Percentiles rank a stretch among this genome's conserved stretches.
These are phyloP conservation scores for Anisodus acutangulus DNA, from an alignment of 257 asterid genomes.

Conservation along the genomic window DNA sequence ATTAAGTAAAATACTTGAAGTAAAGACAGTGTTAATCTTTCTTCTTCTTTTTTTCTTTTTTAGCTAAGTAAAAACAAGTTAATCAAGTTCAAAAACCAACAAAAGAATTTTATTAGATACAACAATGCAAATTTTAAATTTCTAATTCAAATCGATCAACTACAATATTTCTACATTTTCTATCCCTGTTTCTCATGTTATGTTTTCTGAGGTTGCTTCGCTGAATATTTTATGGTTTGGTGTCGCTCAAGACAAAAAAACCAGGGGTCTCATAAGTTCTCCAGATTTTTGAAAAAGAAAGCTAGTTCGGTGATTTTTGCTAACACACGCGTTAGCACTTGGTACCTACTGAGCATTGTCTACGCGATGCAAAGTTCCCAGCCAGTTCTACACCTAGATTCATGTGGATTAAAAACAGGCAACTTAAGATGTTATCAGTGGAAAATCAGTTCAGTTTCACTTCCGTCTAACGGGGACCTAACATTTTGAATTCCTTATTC, in stretches of 20 bases:
- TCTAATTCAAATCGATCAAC: not conserved
- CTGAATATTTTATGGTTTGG: not conserved
- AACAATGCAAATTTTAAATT: not conserved
- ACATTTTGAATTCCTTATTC: conserved; percentile 10
- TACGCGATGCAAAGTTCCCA: conserved; percentile 3
- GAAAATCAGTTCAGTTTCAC: conserved; percentile 15
- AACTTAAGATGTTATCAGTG: not conserved
- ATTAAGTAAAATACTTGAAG: not conserved
- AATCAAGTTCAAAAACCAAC: not conserved
- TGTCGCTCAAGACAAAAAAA: not conserved
- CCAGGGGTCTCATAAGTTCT: not conserved
- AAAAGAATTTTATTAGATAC: not conserved
- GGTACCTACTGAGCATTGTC: not conserved
- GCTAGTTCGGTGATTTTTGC: not conserved
- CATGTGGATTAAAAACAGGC: not conserved
- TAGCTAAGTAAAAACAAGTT: not conserved
- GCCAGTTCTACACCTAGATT: not conserved
- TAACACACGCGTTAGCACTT: not conserved
- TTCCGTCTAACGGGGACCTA: not conserved
- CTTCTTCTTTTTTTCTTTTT: not conserved
- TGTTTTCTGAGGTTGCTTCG: not conserved
- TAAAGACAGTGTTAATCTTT: not conserved
- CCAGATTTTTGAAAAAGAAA: not conserved
- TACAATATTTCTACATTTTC: conserved; percentile 3
- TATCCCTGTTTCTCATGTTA: not conserved